Evolutionary conservation across 2,329 filamentous ascomycete species (phyloP).

Genomic region (Xylariomycetidae sp.): DNA sequence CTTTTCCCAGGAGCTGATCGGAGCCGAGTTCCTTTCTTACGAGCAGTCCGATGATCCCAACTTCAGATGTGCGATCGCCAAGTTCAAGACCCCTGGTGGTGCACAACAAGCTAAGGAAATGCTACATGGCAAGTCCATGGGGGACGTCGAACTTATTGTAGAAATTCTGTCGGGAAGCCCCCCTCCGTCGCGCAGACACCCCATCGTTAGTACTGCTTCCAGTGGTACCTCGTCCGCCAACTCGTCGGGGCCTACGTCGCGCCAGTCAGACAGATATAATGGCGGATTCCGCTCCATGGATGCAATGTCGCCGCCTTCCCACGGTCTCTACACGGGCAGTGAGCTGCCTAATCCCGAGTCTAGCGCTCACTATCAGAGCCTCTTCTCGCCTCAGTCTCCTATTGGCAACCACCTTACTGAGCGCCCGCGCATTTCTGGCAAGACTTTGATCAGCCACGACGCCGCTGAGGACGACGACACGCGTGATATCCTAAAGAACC

Average conservation of each 20-base stretch:
- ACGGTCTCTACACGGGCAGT: constrained; percentile 44
- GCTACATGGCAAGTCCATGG: constrained; percentile 50
- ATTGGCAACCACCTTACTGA: constrained; percentile 65
- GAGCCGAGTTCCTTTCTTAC: constrained; percentile 43
- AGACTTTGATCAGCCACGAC: constrained; percentile 66
- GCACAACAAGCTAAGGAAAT: constrained; percentile 52
- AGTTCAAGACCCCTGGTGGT: constrained; percentile 46
- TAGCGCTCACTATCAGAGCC: constrained; percentile 48
- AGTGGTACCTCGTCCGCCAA: constrained; percentile 36
- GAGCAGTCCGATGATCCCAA: constrained; percentile 44
- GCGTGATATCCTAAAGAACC: constrained; percentile 63
- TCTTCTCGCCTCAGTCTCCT: constrained; percentile 70
- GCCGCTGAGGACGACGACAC: constrained; percentile 66
- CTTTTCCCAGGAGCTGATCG: constrained; percentile 50
- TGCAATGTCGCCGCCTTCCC: constrained; percentile 55
- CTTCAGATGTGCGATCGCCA: constrained; percentile 46
- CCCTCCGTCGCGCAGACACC: constrained; percentile 40
- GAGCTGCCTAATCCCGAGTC: constrained; percentile 56
- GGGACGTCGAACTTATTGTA: constrained; percentile 51
- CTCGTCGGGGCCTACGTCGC: constrained; percentile 39
- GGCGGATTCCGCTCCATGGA: constrained; percentile 56
- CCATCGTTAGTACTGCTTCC: constrained; percentile 37
- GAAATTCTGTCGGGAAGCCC: constrained; percentile 48
- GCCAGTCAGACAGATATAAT: constrained; percentile 55
- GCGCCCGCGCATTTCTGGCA: constrained; percentile 55